Conservation (phyloP, 164 flowering plant species). For the Magnolia sinica region DNA sequence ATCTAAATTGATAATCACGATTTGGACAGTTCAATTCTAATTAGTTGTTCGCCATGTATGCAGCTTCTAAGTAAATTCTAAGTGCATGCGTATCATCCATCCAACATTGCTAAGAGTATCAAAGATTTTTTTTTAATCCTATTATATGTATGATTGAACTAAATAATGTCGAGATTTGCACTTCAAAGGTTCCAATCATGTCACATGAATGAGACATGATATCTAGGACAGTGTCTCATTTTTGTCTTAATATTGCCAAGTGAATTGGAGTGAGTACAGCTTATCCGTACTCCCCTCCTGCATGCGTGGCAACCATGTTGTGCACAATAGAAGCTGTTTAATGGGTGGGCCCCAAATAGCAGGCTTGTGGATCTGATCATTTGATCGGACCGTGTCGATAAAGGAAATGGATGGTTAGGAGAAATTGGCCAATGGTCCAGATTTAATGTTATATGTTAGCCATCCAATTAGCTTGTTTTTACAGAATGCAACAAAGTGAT, state of each 20-base stretch:
- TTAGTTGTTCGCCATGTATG: neutral
- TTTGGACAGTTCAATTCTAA: neutral
- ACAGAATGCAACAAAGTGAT: no score
- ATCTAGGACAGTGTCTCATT: neutral
- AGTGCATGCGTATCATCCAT: neutral
- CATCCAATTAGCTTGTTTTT: no score
- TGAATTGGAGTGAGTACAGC: no score
- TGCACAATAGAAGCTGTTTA: no score
- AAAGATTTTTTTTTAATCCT: neutral
- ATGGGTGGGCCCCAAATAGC: no score
- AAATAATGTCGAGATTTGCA: slow-evolving; percentile 6
- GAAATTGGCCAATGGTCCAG: no score
- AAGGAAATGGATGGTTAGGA: no score
- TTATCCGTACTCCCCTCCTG: no score
- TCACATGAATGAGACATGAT: slow-evolving; percentile 14
- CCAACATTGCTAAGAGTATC: neutral
- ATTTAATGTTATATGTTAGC: no score
- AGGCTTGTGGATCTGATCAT: no score
- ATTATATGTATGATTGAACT: neutral
- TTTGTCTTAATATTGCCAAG: neutral
- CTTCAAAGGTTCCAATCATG: slow-evolving; percentile 37
- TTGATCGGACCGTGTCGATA: no score
- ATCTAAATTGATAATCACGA: neutral
- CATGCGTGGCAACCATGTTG: no score
- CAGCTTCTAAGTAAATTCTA: neutral